Conservation (phyloP, 108 stramenopile species). For the Cyclostephanos invisitatus region DNA sequence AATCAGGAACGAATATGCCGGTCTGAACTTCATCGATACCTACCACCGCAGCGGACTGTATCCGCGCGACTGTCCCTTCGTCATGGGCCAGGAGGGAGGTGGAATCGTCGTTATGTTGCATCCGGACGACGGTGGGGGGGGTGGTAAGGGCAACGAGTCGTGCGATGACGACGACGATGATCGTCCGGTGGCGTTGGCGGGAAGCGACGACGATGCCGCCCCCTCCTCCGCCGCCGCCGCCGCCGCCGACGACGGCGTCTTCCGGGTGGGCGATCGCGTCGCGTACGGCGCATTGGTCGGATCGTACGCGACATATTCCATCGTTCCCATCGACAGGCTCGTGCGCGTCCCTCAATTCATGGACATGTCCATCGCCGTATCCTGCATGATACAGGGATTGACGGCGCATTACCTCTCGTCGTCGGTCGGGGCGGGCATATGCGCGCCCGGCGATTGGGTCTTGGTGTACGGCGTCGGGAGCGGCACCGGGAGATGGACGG, state of each 20-base stretch:
- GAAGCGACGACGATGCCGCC: not conserved
- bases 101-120: slow-evolving; percentile 63
- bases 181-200: too few species aligned
- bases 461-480: slow-evolving; percentile 82
- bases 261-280: slow-evolving; percentile 72
- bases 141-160: slow-evolving; percentile 60
- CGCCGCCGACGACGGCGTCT: slow-evolving; percentile 6
- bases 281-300: slow-evolving; percentile 64
- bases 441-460: slow-evolving; percentile 75
- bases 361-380: slow-evolving; percentile 62
- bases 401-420: slow-evolving; percentile 83
- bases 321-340: slow-evolving; percentile 62
- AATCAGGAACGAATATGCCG: slow-evolving; percentile 73
- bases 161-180: slow-evolving; percentile 14
- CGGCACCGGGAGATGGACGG: slow-evolving; percentile 87
- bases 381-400: slow-evolving; percentile 80
- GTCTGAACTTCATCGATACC: slow-evolving; percentile 88
- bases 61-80: slow-evolving; percentile 68
- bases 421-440: slow-evolving; percentile 70
- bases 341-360: slow-evolving; percentile 61
- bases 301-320: slow-evolving; percentile 77
- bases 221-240: not conserved
- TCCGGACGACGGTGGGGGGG: slow-evolving; percentile 39
- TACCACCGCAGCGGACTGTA: slow-evolving; percentile 83
- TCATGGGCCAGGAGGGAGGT: slow-evolving; percentile 84